A percentile compares a stretch with the other conserved stretches of the same genome.
Evolutionary conservation across 768 basidiomycete genomes (phyloP).

Genomic region (Leccinum obscurum): DNA sequence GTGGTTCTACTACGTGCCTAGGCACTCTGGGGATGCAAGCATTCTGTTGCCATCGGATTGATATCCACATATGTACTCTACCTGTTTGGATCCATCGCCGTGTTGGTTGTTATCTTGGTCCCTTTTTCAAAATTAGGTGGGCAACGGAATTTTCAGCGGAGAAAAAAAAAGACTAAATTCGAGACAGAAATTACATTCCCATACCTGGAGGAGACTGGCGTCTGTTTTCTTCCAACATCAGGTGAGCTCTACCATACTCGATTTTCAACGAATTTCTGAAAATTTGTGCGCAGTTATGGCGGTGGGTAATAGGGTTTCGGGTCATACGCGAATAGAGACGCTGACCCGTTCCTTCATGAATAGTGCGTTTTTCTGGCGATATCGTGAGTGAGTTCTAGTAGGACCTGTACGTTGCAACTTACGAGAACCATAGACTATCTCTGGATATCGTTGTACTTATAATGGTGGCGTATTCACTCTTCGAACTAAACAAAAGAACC

Average conservation of each 20-base stretch:
- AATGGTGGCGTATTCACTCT: too few relatives aligned
- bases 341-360: neutral
- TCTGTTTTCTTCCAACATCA: neutral
- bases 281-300: neutral
- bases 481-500: too few relatives aligned
- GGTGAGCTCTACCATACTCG: neutral
- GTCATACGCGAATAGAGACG: too few relatives aligned
- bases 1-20: too few relatives aligned
- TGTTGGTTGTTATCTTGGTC: neutral
- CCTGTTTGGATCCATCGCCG: neutral
- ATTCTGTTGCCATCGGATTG: neutral
- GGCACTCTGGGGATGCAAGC: too few relatives aligned
- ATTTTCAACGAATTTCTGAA: neutral
- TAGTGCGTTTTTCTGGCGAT: too few relatives aligned
- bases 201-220: neutral
- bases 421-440: too few relatives aligned
- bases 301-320: neutral
- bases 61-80: conserved; percentile 16
- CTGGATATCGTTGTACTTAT: too few relatives aligned
- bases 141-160: neutral
- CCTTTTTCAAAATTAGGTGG: neutral
- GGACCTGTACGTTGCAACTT: too few relatives aligned
- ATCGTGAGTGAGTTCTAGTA: too few relatives aligned
- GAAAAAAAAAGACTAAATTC: neutral
- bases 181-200: neutral